These are phyloP conservation scores for Stagonosporopsis vannaccii DNA, from an alignment of 2,329 filamentous ascomycete genomes.

Conservation along the genomic window DNA sequence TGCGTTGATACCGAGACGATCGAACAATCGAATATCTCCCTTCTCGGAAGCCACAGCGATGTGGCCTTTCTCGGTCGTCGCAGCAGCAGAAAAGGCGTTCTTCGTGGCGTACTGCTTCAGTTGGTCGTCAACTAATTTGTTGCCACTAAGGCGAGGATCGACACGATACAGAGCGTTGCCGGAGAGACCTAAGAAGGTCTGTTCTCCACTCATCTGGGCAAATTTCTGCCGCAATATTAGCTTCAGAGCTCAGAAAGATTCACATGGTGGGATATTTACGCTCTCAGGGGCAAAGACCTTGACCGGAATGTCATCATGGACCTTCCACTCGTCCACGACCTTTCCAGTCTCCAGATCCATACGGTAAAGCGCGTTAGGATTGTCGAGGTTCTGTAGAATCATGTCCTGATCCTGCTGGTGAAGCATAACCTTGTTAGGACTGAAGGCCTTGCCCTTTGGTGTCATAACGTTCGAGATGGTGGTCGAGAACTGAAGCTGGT, in stretches of 20 bases:
- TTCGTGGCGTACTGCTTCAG: conserved; percentile 97
- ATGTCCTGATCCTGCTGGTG: conserved; percentile 90
- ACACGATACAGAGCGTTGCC: conserved; percentile 92
- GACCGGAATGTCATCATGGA: conserved; percentile 94
- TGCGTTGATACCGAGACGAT: conserved; percentile 93
- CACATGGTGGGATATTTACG: conserved; percentile 49
- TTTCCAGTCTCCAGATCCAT: conserved; percentile 99
- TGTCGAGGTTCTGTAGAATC: conserved; percentile 81
- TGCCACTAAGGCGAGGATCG: conserved; percentile 86
- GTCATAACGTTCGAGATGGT: conserved; percentile 97
- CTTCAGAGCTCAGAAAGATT: neutral
- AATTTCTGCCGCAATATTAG: conserved; percentile 72
- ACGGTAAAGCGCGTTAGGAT: conserved; percentile 90
- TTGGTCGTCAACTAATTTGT: conserved; percentile 91
- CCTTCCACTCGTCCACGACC: conserved; percentile 97
- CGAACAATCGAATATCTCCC: conserved; percentile 95
- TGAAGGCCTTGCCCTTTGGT: conserved; percentile 80
- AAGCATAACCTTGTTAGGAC: conserved; percentile 95
- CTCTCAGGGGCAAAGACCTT: conserved; percentile 92
- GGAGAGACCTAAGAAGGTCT: conserved; percentile 93
- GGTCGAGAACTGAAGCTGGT: conserved; percentile 93
- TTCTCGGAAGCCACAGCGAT: conserved; percentile 98
- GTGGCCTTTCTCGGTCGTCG: conserved; percentile 95
- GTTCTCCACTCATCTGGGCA: conserved; percentile 92
- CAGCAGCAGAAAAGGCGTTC: conserved; percentile 94